Percentiles rank a stretch among this genome's conserved stretches.
phyloP scores from a whole-genome alignment of 441 rosid species.

The Arabidopsis hybrid region DNA sequence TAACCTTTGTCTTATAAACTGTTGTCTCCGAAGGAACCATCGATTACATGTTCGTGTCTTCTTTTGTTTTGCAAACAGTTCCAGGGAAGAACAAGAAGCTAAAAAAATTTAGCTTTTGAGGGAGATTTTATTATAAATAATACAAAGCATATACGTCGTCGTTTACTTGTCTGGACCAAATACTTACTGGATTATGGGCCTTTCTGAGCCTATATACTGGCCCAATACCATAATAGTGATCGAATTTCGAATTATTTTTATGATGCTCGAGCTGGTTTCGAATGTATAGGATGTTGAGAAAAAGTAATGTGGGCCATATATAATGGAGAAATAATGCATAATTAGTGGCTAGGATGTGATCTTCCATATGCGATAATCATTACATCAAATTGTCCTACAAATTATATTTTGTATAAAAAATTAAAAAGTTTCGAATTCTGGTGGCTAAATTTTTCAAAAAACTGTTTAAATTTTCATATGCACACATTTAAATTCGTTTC shows the following conservation, averaged over 20 bases:
- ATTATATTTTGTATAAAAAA: neutral
- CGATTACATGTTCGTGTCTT: neutral
- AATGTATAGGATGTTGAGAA: constrained; percentile 22
- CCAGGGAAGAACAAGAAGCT: constrained; percentile 29
- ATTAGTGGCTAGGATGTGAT: constrained; percentile 41
- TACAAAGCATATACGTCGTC: neutral
- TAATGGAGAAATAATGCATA: constrained; percentile 25
- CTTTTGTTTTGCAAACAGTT: constrained; percentile 7
- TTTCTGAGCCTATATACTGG: neutral
- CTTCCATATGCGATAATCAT: constrained; percentile 32
- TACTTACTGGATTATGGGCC: constrained; percentile 6
- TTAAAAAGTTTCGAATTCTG: neutral
- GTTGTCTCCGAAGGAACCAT: neutral
- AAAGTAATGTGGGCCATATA: constrained; percentile 36
- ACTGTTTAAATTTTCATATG: neutral
- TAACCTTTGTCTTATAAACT: neutral
- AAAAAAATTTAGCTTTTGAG: neutral
- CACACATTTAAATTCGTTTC: neutral
- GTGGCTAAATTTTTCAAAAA: neutral
- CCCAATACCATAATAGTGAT: neutral
- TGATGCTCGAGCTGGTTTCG: constrained; percentile 21
- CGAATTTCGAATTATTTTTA: neutral
- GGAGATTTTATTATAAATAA: neutral
- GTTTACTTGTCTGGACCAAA: neutral
- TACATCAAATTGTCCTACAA: constrained; percentile 32